These are phyloP conservation scores for Tulasnella sp. DNA, from an alignment of 768 basidiomycete species.

Conservation along the genomic window DNA sequence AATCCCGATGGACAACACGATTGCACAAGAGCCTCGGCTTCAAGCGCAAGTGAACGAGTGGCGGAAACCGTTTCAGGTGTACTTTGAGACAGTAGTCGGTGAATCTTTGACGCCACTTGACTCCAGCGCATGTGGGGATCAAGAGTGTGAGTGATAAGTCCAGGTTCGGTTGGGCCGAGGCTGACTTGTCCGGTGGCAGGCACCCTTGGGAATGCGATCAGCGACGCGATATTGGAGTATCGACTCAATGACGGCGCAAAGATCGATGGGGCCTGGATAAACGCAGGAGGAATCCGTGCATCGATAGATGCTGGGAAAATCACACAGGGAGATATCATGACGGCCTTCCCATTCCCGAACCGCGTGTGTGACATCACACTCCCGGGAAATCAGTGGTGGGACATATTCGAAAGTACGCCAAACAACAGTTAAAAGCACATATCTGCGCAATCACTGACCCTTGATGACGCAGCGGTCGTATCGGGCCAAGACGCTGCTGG, in stretches of 20 bases:
- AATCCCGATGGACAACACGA: conserved; percentile 34
- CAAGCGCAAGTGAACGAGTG: conserved; percentile 32
- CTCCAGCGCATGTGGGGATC: conserved; percentile 32
- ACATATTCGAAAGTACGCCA: conserved; percentile 34
- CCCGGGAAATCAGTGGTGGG: conserved; percentile 35
- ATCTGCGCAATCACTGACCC: not conserved
- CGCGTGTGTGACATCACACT: conserved; percentile 32
- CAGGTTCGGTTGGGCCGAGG: not conserved
- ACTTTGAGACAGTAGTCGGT: conserved; percentile 31
- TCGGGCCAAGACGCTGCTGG: conserved; percentile 8
- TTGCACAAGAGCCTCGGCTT: conserved; percentile 29
- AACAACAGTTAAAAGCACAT: conserved; percentile 14
- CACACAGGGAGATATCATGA: conserved; percentile 27
- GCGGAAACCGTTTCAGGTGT: conserved; percentile 31
- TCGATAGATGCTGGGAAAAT: conserved; percentile 33
- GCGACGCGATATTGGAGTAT: conserved; percentile 35
- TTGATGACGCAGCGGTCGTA: conserved; percentile 8
- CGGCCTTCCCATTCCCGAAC: conserved; percentile 37
- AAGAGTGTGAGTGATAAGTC: conserved; percentile 27
- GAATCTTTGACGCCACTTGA: conserved; percentile 29
- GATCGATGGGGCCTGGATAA: conserved; percentile 32
- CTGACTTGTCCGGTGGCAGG: not conserved
- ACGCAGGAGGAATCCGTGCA: conserved; percentile 35
- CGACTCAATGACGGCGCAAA: conserved; percentile 23
- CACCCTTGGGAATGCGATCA: conserved; percentile 31